These are phyloP conservation scores for Fomitopsis serialis DNA, from an alignment of 768 basidiomycete genomes.

Conservation along the genomic window DNA sequence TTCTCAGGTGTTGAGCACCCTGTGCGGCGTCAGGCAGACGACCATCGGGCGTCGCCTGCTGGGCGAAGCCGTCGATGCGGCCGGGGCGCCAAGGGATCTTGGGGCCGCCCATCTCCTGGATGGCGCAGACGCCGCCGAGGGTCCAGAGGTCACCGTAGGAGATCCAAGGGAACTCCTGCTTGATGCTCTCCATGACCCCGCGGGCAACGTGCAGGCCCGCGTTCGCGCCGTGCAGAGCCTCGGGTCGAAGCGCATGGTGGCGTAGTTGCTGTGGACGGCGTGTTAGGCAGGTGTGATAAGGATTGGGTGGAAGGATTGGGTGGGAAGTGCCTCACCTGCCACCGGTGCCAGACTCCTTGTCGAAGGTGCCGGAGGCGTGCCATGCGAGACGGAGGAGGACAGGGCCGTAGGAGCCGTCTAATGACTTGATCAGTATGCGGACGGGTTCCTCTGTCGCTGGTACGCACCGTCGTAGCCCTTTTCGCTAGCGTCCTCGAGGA, in stretches of 20 bases:
- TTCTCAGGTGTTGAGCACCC: constrained; percentile 80
- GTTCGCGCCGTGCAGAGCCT: constrained; percentile 80
- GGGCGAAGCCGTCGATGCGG: constrained; percentile 78
- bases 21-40: constrained; percentile 85
- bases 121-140: constrained; percentile 84
- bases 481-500: constrained; percentile 58
- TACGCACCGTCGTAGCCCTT: constrained; percentile 80
- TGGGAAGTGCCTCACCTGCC: constrained; percentile 52
- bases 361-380: constrained; percentile 92
- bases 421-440: not conserved
- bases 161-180: constrained; percentile 88
- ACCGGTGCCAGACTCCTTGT: constrained; percentile 70
- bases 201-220: constrained; percentile 80
- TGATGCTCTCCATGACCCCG: constrained; percentile 77
- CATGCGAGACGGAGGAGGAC: constrained; percentile 87
- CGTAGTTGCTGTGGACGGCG: constrained; percentile 70
- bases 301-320: not conserved
- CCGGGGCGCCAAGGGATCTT: constrained; percentile 93
- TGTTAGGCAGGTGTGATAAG: not conserved
- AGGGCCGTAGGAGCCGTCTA: constrained; percentile 87
- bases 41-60: constrained; percentile 77
- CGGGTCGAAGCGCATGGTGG: constrained; percentile 98
- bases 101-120: constrained; percentile 93
- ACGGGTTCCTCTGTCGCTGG: no score
- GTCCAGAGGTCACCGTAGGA: constrained; percentile 97